Conservation (phyloP, 805 yeast genomes). For the Saturnispora sanitii region DNA sequence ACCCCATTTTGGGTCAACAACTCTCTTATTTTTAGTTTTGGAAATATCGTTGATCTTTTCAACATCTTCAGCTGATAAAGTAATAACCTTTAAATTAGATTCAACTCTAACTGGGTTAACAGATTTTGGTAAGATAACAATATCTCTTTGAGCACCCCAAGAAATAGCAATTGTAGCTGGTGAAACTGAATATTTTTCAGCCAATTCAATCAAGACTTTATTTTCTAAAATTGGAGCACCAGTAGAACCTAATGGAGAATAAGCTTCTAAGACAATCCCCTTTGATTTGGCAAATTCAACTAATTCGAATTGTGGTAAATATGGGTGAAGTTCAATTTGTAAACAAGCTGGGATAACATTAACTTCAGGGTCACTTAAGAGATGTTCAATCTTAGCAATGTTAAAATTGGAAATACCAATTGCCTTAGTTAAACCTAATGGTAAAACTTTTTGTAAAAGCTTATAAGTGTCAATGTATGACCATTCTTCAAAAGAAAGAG, state of each 20-base stretch:
- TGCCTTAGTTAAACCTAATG: slow-evolving; percentile 45
- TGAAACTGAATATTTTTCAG: slow-evolving; percentile 33
- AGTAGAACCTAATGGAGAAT: slow-evolving; percentile 65
- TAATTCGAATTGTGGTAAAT: slow-evolving; percentile 56
- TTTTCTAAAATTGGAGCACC: slow-evolving; percentile 45
- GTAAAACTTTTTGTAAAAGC: slow-evolving; percentile 48
- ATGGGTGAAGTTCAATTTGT: slow-evolving; percentile 73
- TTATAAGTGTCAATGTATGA: slow-evolving; percentile 53
- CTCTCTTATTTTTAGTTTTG: slow-evolving; percentile 7
- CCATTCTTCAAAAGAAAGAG: slow-evolving; percentile 23
- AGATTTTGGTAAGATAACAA: slow-evolving; percentile 32
- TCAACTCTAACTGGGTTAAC: slow-evolving; percentile 25
- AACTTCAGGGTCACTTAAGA: slow-evolving; percentile 40
- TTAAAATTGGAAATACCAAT: slow-evolving; percentile 79
- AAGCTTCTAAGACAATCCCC: slow-evolving; percentile 58
- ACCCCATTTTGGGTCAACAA: slow-evolving; percentile 14
- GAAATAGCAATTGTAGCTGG: slow-evolving; percentile 46
- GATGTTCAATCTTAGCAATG: slow-evolving; percentile 38
- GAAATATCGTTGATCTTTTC: slow-evolving; percentile 17
- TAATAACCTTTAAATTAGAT: slow-evolving; percentile 28
- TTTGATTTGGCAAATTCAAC: slow-evolving; percentile 41
- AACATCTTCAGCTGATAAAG: slow-evolving; percentile 30
- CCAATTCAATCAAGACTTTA: slow-evolving; percentile 33
- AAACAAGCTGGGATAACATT: slow-evolving; percentile 55
- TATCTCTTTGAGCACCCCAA: slow-evolving; percentile 50